Percentiles rank a stretch among this genome's conserved stretches.
Evolutionary conservation across 768 basidiomycete species (phyloP).

Genomic region (Lactifluus echinatus): DNA sequence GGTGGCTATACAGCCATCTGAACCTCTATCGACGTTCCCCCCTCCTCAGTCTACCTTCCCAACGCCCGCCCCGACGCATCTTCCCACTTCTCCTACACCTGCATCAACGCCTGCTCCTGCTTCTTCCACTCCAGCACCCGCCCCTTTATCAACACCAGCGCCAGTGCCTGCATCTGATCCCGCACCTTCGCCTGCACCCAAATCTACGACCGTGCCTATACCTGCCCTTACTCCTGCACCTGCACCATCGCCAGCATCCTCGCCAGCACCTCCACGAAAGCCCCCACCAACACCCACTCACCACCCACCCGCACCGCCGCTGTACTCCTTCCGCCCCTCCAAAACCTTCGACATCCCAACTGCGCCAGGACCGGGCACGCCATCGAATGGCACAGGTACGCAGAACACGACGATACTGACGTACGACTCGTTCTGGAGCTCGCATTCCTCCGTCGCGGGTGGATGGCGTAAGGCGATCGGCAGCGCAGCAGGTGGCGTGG

Average conservation of each 20-base stretch:
- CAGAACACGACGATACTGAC: slow-evolving; percentile 13
- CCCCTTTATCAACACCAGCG: not conserved
- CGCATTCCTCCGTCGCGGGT: slow-evolving; percentile 11
- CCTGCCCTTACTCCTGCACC: not conserved
- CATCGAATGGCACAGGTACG: not conserved
- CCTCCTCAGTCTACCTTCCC: not conserved
- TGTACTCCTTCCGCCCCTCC: slow-evolving; percentile 1
- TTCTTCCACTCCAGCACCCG: not conserved
- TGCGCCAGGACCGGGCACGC: slow-evolving; percentile 3
- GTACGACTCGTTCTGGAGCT: slow-evolving; percentile 21
- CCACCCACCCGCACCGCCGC: not conserved
- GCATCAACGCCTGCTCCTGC: too few species aligned
- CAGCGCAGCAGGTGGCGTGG: not conserved
- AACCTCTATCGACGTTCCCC: slow-evolving; percentile 3
- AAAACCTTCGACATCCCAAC: slow-evolving; percentile 20
- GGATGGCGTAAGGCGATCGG: slow-evolving; percentile 14
- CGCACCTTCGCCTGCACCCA: not conserved
- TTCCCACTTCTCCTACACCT: not conserved
- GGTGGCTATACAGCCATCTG: not conserved
- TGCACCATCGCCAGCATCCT: not conserved
- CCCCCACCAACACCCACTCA: not conserved
- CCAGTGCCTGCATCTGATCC: not conserved
- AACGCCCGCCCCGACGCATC: not conserved
- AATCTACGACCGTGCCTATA: not conserved
- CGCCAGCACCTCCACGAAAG: not conserved